Conservation (phyloP, 345 rosid genomes). For the Dipteronia dyeriana region DNA sequence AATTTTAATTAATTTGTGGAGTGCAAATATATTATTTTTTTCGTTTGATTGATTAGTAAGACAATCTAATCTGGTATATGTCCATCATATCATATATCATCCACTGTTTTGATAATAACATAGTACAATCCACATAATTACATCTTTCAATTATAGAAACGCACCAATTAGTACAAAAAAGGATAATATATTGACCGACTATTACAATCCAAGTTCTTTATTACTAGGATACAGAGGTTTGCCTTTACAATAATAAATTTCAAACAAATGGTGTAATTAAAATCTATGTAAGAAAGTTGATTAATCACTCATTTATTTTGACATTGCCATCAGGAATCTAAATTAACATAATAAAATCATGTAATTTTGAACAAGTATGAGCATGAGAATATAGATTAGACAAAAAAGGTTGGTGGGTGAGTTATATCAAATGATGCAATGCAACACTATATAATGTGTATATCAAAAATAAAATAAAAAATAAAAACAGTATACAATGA, state of each 20-base stretch:
- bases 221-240: too few species aligned
- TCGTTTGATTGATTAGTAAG: background rate
- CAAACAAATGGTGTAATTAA: too few species aligned
- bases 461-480: too few species aligned
- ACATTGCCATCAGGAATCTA: background rate
- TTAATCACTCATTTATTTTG: background rate
- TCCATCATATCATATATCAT: too few species aligned
- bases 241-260: too few species aligned
- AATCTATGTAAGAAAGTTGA: background rate
- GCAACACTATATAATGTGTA: background rate
- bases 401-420: background rate
- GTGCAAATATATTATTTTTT: background rate
- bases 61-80: background rate
- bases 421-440: constrained; percentile 4
- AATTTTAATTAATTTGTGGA: background rate
- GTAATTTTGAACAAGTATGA: background rate
- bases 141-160: background rate
- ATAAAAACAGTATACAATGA: background rate
- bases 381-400: background rate
- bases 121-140: background rate
- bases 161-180: too few species aligned
- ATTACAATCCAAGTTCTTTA: too few species aligned
- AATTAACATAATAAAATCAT: background rate
- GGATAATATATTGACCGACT: background rate
- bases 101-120: background rate